Percentiles rank a stretch among this genome's conserved stretches.
These are phyloP conservation scores for Pelargonium australe DNA, from an alignment of 441 rosid species.

Conservation along the genomic window DNA sequence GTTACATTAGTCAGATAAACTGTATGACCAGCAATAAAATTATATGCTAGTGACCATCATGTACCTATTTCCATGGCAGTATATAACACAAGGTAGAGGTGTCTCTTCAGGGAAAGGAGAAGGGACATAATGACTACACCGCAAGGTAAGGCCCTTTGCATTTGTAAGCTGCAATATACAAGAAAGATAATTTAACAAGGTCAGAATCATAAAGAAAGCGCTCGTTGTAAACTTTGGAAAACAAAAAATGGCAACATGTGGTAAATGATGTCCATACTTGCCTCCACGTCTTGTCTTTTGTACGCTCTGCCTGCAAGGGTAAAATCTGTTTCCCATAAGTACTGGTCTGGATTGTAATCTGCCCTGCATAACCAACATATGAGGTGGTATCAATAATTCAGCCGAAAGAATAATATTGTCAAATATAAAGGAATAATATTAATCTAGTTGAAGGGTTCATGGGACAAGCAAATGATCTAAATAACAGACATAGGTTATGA, in stretches of 20 bases:
- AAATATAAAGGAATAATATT: too few species aligned
- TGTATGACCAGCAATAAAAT: neutral
- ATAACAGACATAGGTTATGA: too few species aligned
- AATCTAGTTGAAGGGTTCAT: too few species aligned
- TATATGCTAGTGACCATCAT: neutral
- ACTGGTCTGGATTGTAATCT: conserved; percentile 86
- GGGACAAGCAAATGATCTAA: too few species aligned
- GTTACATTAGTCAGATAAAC: neutral
- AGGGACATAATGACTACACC: conserved; percentile 84
- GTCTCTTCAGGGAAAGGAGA: conserved; percentile 54
- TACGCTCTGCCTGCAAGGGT: conserved; percentile 71
- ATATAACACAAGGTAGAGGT: conserved; percentile 92
- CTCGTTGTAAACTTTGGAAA: neutral
- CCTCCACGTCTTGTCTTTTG: conserved; percentile 78
- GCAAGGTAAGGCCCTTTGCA: conserved; percentile 68
- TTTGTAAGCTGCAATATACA: conserved; percentile 65
- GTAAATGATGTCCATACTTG: neutral
- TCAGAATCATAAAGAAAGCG: conserved; percentile 11
- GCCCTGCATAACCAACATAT: conserved; percentile 45
- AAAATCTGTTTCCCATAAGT: conserved; percentile 86
- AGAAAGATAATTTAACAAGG: conserved; percentile 20
- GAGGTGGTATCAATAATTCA: conserved; percentile 3
- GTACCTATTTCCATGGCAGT: conserved; percentile 97
- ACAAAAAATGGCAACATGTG: neutral
- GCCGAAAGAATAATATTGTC: neutral